Base-by-base conservation (phyloP, 176 grass and related monocot genomes). In the Carex scoparia region DNA sequence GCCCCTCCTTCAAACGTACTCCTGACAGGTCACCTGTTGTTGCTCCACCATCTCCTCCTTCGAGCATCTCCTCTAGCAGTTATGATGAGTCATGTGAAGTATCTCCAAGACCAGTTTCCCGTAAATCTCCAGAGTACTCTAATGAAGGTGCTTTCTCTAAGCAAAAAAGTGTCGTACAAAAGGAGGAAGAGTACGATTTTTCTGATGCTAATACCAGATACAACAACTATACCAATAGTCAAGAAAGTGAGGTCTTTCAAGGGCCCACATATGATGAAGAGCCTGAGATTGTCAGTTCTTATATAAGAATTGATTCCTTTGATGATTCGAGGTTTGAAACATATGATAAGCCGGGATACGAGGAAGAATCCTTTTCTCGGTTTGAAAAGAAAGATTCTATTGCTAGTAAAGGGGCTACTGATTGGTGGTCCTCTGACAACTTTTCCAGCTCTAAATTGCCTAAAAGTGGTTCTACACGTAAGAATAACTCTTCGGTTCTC, bases 21-120 rank as follows among this genome's bases (percentile, higher is more conserved):
- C 44, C 42, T 49, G 46, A 69, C 7, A 66, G 27, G 8, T 9
- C 61, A 16, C 10, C 16, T 66, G 61, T 66, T 66, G 61, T 66
- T 79, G 40, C 46, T 46, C 60, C 70, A 51, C 69, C 48, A 70
- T 32, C 72, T 86, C 40, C 57, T 84, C 86, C 84, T 35, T 84
- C 70, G 3, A 80, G 61, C 31, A 14, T n/a, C n/a, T 85, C 75
- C 48, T 70, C 35, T 15, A 8, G 76, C n/a, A 18, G 63, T 19
- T 65, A 71, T 44, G 28, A 33, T 69, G 65, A 71, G 27, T 59
- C 40, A 69, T 69, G 33, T 7, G 40, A 66, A 4, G 61, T 55
- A 63, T 53, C 19, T 44, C 37, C 81, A 12, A 35, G 14, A 27
- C 19, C 0, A 18, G n/a, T 8, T 14, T 19, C 61, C 8, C 42